A percentile compares a stretch with the other conserved stretches of the same genome.
phyloP scores from a whole-genome alignment of 2,329 filamentous ascomycete genomes.

The Trichophyton equinum region DNA sequence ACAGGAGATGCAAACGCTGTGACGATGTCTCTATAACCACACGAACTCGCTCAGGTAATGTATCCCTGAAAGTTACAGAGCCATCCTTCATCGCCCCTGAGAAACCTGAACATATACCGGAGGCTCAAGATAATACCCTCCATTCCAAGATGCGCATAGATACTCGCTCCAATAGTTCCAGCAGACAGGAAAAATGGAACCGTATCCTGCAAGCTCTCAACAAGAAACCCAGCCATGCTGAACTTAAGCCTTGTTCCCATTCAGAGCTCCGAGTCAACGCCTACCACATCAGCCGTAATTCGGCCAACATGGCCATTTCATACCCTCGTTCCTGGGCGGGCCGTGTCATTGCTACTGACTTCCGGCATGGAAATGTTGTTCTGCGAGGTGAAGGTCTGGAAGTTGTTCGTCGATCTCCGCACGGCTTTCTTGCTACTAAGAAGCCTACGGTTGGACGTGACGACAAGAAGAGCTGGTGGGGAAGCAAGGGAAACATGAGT shows the following conservation, averaged over 20 bases:
- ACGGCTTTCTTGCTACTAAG: slow-evolving; percentile 13
- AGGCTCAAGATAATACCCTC: not conserved
- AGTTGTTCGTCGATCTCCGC: slow-evolving; percentile 8
- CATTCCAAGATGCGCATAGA: not conserved
- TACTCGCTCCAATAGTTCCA: not conserved
- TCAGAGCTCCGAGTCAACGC: slow-evolving; percentile 6
- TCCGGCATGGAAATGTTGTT: slow-evolving; percentile 12
- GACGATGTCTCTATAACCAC: slow-evolving; percentile 13
- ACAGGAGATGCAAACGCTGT: not conserved
- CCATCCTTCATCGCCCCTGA: slow-evolving; percentile 10
- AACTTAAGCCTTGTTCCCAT: not conserved
- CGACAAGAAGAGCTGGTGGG: slow-evolving; percentile 15
- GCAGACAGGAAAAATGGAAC: not conserved
- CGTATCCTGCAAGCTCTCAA: not conserved
- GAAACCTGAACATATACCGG: not conserved
- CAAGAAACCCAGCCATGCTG: not conserved
- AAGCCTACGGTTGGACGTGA: slow-evolving; percentile 5
- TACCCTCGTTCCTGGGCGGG: slow-evolving; percentile 25
- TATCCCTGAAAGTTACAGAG: slow-evolving; percentile 14
- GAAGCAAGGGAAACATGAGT: slow-evolving; percentile 15
- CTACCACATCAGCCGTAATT: slow-evolving; percentile 14
- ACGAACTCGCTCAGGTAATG: slow-evolving; percentile 11
- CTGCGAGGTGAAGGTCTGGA: slow-evolving; percentile 18
- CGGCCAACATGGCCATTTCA: slow-evolving; percentile 17
- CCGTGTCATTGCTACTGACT: slow-evolving; percentile 15